Percentiles rank a stretch among this genome's conserved stretches.
phyloP scores from a whole-genome alignment of 1,284 basidiomycete genomes.

The Trichosporon sp. region DNA sequence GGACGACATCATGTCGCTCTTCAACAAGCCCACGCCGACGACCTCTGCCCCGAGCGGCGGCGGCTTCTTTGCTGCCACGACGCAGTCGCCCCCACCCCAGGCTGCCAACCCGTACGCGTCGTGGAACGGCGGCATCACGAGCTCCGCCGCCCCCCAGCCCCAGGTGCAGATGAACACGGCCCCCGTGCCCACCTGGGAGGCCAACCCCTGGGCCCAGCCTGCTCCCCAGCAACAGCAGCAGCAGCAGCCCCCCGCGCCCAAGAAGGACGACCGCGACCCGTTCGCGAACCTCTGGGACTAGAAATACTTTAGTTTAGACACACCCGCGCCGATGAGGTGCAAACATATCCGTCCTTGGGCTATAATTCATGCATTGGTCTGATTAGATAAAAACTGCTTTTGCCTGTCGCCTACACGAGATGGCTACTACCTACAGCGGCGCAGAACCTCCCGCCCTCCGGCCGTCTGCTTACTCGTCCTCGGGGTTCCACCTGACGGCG shows the following conservation, averaged over 20 bases:
- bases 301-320: slow-evolving; percentile 1
- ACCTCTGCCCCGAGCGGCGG: slow-evolving; percentile 23
- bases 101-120: slow-evolving; percentile 38
- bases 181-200: slow-evolving; percentile 37
- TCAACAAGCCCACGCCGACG: slow-evolving; percentile 41
- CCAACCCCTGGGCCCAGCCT: slow-evolving; percentile 39
- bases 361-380: slow-evolving; percentile 8
- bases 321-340: background rate
- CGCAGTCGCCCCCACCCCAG: slow-evolving; percentile 26
- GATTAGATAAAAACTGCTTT: background rate
- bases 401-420: background rate
- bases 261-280: slow-evolving; percentile 43
- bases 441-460: too few species aligned
- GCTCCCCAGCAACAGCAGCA: slow-evolving; percentile 28
- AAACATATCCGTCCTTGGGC: background rate
- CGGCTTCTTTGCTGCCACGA: slow-evolving; percentile 20
- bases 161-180: slow-evolving; percentile 27
- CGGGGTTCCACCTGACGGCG: slow-evolving; percentile 53
- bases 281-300: slow-evolving; percentile 32
- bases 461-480: slow-evolving; percentile 32
- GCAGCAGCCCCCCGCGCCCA: slow-evolving; percentile 20
- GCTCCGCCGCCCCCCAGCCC: slow-evolving; percentile 36
- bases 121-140: slow-evolving; percentile 49
- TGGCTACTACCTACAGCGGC: background rate
- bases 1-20: slow-evolving; percentile 58